These are phyloP conservation scores for Candida schatavii DNA, from an alignment of 805 yeast genomes.

Conservation along the genomic window DNA sequence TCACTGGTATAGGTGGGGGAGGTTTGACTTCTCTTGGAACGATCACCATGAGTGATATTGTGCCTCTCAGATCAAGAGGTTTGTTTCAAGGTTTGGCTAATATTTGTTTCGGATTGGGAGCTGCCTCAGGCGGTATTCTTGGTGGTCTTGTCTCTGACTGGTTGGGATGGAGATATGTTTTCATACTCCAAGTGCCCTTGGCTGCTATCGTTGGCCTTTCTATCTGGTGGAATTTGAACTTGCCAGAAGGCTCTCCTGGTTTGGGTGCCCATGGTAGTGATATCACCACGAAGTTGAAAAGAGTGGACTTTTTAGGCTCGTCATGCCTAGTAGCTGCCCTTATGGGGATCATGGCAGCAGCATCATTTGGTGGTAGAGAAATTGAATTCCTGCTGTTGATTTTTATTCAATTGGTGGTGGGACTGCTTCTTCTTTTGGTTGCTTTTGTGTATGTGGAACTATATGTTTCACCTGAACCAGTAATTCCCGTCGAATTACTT, in stretches of 20 bases:
- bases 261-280: constrained; percentile 48
- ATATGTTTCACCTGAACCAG: constrained; percentile 57
- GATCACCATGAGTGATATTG: constrained; percentile 71
- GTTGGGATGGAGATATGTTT: constrained; percentile 51
- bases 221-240: constrained; percentile 34
- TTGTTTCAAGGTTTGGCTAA: constrained; percentile 81
- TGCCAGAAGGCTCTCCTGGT: constrained; percentile 58
- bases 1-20: constrained; percentile 91
- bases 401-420: constrained; percentile 31
- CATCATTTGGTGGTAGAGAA: constrained; percentile 63
- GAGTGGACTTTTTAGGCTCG: constrained; percentile 70
- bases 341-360: constrained; percentile 57
- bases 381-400: constrained; percentile 44
- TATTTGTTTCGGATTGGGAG: constrained; percentile 70
- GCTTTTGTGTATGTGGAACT: constrained; percentile 52
- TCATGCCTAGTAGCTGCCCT: constrained; percentile 55
- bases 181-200: constrained; percentile 39
- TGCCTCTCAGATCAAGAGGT: constrained; percentile 75
- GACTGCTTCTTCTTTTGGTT: constrained; percentile 33
- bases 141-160: constrained; percentile 56
- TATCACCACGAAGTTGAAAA: constrained; percentile 46
- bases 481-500: constrained; percentile 61
- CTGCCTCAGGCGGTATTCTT: constrained; percentile 43
- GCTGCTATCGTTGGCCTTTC: constrained; percentile 42
- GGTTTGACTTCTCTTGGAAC: constrained; percentile 77